phyloP scores from a whole-genome alignment of 192 early-diverging fungal genomes.

The Podila clonocystis region DNA sequence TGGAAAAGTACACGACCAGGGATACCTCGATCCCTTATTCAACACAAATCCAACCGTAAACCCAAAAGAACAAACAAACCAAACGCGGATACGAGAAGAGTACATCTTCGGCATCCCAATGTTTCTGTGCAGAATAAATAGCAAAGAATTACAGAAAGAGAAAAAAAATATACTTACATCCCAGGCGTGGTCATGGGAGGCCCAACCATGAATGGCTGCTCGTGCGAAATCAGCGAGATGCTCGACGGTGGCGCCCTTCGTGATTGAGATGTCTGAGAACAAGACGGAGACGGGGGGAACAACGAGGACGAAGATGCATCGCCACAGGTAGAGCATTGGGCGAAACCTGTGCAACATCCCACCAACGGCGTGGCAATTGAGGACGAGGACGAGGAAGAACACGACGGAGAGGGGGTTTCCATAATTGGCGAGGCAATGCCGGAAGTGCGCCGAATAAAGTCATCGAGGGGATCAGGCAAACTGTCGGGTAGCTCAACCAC shows the following conservation, averaged over 20 bases:
- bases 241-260: background rate
- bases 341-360: constrained; percentile 1
- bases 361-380: no score
- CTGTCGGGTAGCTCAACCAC: background rate
- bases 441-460: background rate
- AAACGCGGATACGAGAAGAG: no score
- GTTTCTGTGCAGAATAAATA: no score
- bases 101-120: no score
- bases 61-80: no score
- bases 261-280: background rate
- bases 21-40: no score
- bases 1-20: no score
- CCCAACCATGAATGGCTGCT: background rate
- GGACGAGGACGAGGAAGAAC: background rate
- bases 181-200: background rate
- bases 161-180: no score
- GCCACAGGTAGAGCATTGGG: background rate
- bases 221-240: background rate
- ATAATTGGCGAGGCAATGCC: background rate
- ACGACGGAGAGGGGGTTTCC: background rate
- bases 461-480: background rate
- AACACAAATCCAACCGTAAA: no score
- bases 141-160: no score
- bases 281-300: background rate
- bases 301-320: background rate